Conservation (phyloP, 2,329 filamentous ascomycete genomes). For the Madurella mycetomatis region DNA sequence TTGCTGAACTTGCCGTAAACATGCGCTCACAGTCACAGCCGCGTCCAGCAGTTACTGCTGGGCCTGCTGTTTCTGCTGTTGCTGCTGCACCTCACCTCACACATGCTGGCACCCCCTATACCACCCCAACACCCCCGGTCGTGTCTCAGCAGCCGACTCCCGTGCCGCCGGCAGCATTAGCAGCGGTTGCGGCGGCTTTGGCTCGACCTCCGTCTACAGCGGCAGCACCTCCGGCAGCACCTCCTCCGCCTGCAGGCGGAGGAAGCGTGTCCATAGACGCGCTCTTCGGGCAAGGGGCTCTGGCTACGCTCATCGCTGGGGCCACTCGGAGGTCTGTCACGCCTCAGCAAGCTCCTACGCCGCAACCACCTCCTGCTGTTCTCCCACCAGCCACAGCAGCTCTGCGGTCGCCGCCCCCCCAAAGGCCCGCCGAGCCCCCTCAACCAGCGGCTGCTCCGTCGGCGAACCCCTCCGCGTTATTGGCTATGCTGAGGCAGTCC, state of each 20-base stretch:
- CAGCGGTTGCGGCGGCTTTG: constrained; percentile 22
- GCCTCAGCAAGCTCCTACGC: constrained; percentile 44
- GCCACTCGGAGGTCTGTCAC: constrained; percentile 45
- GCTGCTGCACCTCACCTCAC: constrained; percentile 7
- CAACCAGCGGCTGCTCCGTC: constrained; percentile 32
- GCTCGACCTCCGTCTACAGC: constrained; percentile 31
- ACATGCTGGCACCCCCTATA: constrained; percentile 15
- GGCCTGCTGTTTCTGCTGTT: constrained; percentile 30
- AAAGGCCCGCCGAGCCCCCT: constrained; percentile 18
- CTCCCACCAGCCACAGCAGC: constrained; percentile 34
- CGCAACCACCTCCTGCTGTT: constrained; percentile 27
- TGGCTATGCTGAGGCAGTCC: constrained; percentile 64
- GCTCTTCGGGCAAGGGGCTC: constrained; percentile 54
- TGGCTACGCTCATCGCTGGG: constrained; percentile 51
- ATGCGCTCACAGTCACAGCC: constrained; percentile 43
- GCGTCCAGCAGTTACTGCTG: constrained; percentile 24
- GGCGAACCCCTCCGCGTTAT: constrained; percentile 53
- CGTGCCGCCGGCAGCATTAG: constrained; percentile 35
- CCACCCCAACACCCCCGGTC: constrained; percentile 31
- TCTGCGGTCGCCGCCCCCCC: constrained; percentile 48
- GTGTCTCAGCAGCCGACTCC: constrained; percentile 33
- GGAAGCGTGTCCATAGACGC: constrained; percentile 50
- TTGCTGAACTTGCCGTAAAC: constrained; percentile 69
- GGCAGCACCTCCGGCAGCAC: constrained; percentile 26
- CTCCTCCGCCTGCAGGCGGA: constrained; percentile 12